Evolutionary conservation across 2,329 filamentous ascomycete genomes (phyloP), one percentile per base, ranked within the genome.

Genomic region (Epichloe sp.): DNA sequence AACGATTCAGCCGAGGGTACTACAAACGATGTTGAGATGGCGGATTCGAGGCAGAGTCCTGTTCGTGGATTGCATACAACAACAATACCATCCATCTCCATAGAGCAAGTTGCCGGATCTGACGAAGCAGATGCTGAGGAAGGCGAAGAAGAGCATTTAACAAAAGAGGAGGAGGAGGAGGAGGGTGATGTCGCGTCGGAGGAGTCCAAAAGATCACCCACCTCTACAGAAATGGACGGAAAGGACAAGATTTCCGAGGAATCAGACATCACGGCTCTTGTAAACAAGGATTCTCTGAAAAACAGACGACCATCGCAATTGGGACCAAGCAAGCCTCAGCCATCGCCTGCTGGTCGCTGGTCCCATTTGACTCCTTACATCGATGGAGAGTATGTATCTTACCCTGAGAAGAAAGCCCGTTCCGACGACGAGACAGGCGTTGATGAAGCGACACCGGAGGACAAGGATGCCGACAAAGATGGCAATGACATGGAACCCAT

Each of bases 361-460:
- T 59, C 67, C 19, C 56, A 69, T 41, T 59, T 73, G 8, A 71
- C 67, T 2, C 67, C 70, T 4, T 72, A 71, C 47, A 52, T 73
- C 7, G 62, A 66, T 34, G 66, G 63, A 15, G 68, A 72, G 52
- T 68, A 60, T 49, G 55, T 66, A 23, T 55, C 61, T 2, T 71
- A 72, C 44, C 70, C 70, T 1, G 69, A 71, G 50, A 68, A 60
- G 54, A 68, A 62, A 51, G 53, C 55, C 17, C 59, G 59, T 12
- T 52, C 57, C 15, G 63, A 67, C 7, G 66, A 67, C 17, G 65
- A 67, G 19, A 57, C 55, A 3, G 54, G 57, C 34, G 54, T 56
- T 23, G 65, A 67, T 7, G 64, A 68, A 26, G 55, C 56, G 26
- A 60, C 60, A 15, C 53, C 60, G 1, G 66, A 65, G n/a, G 63